Evolutionary conservation across 768 basidiomycete species (phyloP).

Genomic region (Suillus cothurnatus): DNA sequence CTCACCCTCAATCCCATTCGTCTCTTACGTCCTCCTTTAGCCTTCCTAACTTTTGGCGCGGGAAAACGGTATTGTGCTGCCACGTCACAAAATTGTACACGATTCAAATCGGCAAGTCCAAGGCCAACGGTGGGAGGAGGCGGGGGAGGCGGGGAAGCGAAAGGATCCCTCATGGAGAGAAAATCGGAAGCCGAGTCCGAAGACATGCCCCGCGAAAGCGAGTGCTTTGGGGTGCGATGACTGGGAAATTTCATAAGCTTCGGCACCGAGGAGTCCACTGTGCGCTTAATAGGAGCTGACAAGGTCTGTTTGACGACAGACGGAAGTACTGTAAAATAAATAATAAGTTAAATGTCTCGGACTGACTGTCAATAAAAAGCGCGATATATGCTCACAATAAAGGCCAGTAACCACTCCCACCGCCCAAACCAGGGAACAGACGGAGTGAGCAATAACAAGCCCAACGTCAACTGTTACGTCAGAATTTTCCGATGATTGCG

Average conservation of each 20-base stretch:
- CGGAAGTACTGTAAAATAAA: conserved; percentile 2
- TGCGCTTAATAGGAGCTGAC: not conserved
- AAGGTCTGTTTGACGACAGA: not conserved
- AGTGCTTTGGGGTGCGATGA: conserved; percentile 19
- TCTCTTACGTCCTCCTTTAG: conserved; percentile 20
- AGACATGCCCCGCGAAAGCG: conserved; percentile 23
- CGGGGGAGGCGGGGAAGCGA: conserved; percentile 29
- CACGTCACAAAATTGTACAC: conserved; percentile 27
- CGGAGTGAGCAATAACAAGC: conserved; percentile 23
- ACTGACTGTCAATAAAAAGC: not conserved
- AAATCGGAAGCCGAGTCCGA: conserved; percentile 33
- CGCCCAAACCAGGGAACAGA: conserved; percentile 29
- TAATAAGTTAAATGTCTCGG: not conserved
- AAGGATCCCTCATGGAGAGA: conserved; percentile 36
- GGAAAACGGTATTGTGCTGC: conserved; percentile 34
- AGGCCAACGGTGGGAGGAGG: conserved; percentile 32
- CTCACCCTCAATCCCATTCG: conserved; percentile 19
- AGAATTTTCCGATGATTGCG: conserved; percentile 1
- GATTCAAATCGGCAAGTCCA: conserved; percentile 29
- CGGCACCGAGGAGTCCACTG: not conserved
- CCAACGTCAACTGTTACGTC: not conserved
- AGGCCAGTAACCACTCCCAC: conserved; percentile 19
- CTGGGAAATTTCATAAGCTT: not conserved
- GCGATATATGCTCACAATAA: conserved; percentile 22
- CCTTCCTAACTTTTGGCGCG: conserved; percentile 33